phyloP scores from a whole-genome alignment of 352 stramenopile species.

The Globisporangium nodosum region DNA sequence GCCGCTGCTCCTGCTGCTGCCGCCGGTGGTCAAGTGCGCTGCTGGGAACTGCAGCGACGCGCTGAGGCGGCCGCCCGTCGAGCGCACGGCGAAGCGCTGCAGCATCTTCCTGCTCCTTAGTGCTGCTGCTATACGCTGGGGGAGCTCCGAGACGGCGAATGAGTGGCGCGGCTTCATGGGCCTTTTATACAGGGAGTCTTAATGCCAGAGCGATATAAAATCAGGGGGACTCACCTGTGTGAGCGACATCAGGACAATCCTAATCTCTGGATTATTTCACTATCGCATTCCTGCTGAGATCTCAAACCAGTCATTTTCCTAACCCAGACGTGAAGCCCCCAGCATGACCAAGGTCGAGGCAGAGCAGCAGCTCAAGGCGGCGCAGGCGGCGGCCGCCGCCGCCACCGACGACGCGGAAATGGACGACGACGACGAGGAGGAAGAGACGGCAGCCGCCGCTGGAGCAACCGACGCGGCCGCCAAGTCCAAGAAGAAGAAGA shows the following conservation, averaged over 20 bases:
- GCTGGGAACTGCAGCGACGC: slow-evolving; percentile 26
- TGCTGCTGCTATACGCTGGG: not conserved
- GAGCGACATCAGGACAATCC: too few species aligned
- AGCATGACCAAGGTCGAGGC: slow-evolving; percentile 5
- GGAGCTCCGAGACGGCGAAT: not conserved
- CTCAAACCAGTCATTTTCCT: not conserved
- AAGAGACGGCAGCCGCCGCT: not conserved
- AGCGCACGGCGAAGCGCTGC: slow-evolving; percentile 53
- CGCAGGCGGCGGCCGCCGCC: not conserved
- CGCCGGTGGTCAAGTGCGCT: slow-evolving; percentile 32
- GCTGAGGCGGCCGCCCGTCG: slow-evolving; percentile 20
- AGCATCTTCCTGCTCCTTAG: slow-evolving; percentile 28
- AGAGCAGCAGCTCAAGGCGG: slow-evolving; percentile 3
- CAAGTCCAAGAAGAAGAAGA: slow-evolving; percentile 39
- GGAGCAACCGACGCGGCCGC: slow-evolving; percentile 1
- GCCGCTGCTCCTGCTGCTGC: slow-evolving; percentile 13
- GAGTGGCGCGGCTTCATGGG: not conserved
- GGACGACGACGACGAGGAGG: slow-evolving; percentile 13
- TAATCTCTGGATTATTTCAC: not conserved
- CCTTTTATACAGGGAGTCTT: not conserved
- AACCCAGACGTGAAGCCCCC: not conserved
- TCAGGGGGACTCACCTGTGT: too few species aligned
- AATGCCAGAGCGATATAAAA: too few species aligned
- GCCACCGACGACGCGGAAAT: not conserved
- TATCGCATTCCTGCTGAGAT: too few species aligned